Percentiles rank a stretch among this genome's conserved stretches.
These are phyloP conservation scores for Jimgerdemannia lactiflua DNA, from an alignment of 192 early-diverging fungal species.

Conservation along the genomic window DNA sequence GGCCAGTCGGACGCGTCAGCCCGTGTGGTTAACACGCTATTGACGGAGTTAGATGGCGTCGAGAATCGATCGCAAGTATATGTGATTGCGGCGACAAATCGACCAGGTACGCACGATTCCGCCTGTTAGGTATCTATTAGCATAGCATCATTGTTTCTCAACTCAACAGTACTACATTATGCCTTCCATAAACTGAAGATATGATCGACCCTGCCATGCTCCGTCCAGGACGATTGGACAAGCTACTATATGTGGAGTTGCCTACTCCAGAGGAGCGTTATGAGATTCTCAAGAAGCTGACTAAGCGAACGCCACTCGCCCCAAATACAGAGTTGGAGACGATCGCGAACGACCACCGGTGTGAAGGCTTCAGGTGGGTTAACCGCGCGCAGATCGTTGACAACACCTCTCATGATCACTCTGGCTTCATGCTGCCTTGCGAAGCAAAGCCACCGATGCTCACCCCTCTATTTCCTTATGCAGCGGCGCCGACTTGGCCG, in stretches of 20 bases:
- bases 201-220: constrained; percentile 97
- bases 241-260: constrained; percentile 96
- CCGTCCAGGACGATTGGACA: constrained; percentile 94
- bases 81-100: constrained; percentile 97
- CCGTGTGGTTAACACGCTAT: constrained; percentile 94
- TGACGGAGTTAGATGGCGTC: constrained; percentile 98
- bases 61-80: constrained; percentile 86
- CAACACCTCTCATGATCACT: neutral
- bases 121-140: neutral
- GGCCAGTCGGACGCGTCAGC: constrained; percentile 83
- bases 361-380: constrained; percentile 56
- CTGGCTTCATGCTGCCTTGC: too few species aligned
- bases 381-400: neutral
- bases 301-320: constrained; percentile 72
- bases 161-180: neutral
- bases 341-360: constrained; percentile 61
- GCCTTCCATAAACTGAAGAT: constrained; percentile 1
- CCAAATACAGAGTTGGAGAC: constrained; percentile 49
- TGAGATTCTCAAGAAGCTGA: constrained; percentile 83
- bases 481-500: constrained; percentile 76
- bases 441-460: too few species aligned
- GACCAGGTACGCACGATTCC: constrained; percentile 54
- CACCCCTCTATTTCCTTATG: neutral
- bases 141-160: neutral
- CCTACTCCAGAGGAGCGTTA: constrained; percentile 76